These are phyloP conservation scores for Blastobotrys americana DNA, from an alignment of 805 yeast genomes.

Conservation along the genomic window DNA sequence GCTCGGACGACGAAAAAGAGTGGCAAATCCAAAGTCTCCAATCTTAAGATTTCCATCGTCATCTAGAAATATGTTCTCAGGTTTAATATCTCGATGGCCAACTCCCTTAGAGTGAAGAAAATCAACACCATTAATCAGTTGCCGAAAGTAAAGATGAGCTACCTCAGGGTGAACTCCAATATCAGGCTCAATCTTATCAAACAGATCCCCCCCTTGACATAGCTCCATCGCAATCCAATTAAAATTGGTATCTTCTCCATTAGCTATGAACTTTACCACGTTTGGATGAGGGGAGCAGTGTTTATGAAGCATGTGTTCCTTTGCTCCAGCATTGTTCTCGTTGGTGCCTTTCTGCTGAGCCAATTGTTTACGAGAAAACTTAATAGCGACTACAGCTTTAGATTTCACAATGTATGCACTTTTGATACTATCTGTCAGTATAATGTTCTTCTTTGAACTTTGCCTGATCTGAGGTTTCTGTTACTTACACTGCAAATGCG, in stretches of 20 bases:
- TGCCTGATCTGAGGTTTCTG: too few species aligned
- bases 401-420: constrained; percentile 38
- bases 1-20: constrained; percentile 44
- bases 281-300: constrained; percentile 54
- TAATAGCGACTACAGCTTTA: constrained; percentile 45
- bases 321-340: constrained; percentile 13
- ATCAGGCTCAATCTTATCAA: constrained; percentile 74
- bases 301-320: constrained; percentile 54
- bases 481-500: constrained; percentile 49
- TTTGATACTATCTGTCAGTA: constrained; percentile 39
- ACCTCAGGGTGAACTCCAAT: constrained; percentile 58
- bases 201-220: constrained; percentile 69
- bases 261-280: constrained; percentile 47
- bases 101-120: constrained; percentile 58
- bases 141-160: constrained; percentile 63
- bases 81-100: constrained; percentile 59
- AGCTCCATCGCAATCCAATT: constrained; percentile 61
- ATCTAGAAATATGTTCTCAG: constrained; percentile 61
- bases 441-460: too few species aligned
- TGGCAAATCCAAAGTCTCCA: constrained; percentile 74
- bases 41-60: constrained; percentile 57
- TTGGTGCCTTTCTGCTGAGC: constrained; percentile 10
- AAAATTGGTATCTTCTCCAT: constrained; percentile 50
- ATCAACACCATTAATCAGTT: constrained; percentile 52
- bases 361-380: constrained; percentile 40